Conservation (phyloP, 2,329 filamentous ascomycete genomes). For the Alternaria incomplexa region DNA sequence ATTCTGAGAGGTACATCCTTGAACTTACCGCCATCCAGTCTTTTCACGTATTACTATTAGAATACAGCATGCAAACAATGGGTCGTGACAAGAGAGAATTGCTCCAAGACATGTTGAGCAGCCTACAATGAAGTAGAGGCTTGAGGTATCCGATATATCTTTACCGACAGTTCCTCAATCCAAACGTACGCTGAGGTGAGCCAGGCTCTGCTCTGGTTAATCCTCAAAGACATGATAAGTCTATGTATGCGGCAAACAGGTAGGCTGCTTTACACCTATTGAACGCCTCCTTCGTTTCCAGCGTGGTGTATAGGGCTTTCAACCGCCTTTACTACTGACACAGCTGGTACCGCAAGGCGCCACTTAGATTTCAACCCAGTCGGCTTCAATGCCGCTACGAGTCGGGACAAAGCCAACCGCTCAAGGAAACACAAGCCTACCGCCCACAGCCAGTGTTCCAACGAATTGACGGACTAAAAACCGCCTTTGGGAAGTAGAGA, state of each 20-base stretch:
- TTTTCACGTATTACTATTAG: not conserved
- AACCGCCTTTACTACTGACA: not conserved
- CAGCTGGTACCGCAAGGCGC: not conserved
- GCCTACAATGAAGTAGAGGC: not conserved
- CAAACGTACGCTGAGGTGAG: not conserved
- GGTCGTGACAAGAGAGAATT: fast-evolving
- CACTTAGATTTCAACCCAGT: not conserved
- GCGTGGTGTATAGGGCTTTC: not conserved
- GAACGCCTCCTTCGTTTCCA: fast-evolving
- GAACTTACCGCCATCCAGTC: not conserved
- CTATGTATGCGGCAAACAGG: not conserved
- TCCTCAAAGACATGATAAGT: not conserved
- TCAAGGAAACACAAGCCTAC: not conserved
- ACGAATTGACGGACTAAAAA: not conserved
- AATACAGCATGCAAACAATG: not conserved
- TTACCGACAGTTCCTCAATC: not conserved
- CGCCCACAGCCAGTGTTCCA: not conserved
- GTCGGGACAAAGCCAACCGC: not conserved
- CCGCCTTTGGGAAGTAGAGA: not conserved
- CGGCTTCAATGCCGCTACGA: not conserved
- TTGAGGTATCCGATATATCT: not conserved
- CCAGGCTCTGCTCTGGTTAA: not conserved
- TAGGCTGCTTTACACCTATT: not conserved
- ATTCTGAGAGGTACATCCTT: not conserved
- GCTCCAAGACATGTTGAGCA: too few species aligned